Evolutionary conservation across 2,329 filamentous ascomycete species (phyloP).

Genomic region (Lomentospora prolificans): DNA sequence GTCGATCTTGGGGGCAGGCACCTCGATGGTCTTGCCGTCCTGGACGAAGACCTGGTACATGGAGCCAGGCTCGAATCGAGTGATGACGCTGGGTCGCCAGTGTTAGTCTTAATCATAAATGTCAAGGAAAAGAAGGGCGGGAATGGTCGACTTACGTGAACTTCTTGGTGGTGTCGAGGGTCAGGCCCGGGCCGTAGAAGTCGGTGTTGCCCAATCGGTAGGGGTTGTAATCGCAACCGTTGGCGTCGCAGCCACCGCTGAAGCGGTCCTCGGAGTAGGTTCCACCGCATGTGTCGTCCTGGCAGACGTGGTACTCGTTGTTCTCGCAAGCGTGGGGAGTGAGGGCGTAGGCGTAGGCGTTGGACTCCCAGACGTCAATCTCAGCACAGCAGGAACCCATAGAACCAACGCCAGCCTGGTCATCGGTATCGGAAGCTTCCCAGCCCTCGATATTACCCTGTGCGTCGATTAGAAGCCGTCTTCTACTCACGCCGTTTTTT

Average conservation of each 20-base stretch:
- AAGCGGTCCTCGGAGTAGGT: constrained; percentile 40
- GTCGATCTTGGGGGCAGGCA: constrained; percentile 21
- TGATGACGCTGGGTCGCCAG: constrained; percentile 37
- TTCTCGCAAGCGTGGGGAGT: constrained; percentile 47
- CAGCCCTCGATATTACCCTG: constrained; percentile 31
- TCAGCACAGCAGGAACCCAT: constrained; percentile 46
- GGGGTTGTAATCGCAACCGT: constrained; percentile 56
- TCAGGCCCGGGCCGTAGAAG: constrained; percentile 50
- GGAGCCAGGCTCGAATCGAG: constrained; percentile 41
- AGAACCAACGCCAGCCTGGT: constrained; percentile 36
- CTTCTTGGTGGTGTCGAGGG: constrained; percentile 44
- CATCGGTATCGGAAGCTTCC: constrained; percentile 38
- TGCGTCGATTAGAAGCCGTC: constrained; percentile 12
- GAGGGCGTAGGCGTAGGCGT: constrained; percentile 43
- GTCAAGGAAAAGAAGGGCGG: background rate
- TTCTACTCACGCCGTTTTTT: too few relatives aligned
- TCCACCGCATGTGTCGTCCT: constrained; percentile 31
- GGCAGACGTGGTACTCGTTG: constrained; percentile 26
- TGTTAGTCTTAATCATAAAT: background rate
- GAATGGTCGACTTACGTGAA: constrained; percentile 28
- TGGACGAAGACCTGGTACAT: constrained; percentile 54
- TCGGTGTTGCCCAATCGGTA: constrained; percentile 50
- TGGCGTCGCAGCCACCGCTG: constrained; percentile 49
- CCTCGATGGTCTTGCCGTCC: constrained; percentile 42
- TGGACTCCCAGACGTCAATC: constrained; percentile 51